Conservation (phyloP, 306 rosid genomes). For the Pueraria montana region DNA sequence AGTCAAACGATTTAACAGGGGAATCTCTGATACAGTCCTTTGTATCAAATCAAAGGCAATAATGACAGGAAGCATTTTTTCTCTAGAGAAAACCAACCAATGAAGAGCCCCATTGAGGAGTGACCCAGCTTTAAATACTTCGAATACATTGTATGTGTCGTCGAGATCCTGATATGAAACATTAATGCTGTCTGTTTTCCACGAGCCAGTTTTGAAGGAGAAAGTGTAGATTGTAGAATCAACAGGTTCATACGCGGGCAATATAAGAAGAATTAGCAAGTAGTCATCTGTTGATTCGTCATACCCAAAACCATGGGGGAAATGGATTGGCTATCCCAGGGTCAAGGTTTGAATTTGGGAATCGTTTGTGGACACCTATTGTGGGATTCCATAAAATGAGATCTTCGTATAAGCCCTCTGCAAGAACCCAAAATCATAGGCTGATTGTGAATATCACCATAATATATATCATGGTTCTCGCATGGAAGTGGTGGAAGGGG, state of each 20-base stretch:
- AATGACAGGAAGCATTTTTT: not conserved
- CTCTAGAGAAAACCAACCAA: not conserved
- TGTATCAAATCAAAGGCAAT: slow-evolving; percentile 25
- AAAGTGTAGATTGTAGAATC: not conserved
- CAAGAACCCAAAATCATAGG: not conserved
- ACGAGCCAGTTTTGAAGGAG: slow-evolving; percentile 32
- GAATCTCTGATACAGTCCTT: not conserved
- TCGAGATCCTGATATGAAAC: not conserved
- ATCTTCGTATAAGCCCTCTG: not conserved
- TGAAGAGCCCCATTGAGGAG: slow-evolving; percentile 28
- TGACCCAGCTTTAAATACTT: not conserved
- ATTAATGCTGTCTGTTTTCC: not conserved
- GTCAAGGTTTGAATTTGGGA: not conserved
- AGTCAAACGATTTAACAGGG: not conserved
- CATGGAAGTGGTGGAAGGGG: not conserved
- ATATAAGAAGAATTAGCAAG: not conserved
- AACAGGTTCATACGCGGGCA: not conserved
- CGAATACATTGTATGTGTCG: too few relatives aligned
- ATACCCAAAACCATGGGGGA: slow-evolving; percentile 9
- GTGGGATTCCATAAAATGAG: slow-evolving; percentile 41
- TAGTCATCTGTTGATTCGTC: not conserved
- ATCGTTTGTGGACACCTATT: not conserved
- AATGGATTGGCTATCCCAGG: not conserved
- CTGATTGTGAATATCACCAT: too few relatives aligned
- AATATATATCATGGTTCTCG: too few relatives aligned